phyloP scores from a whole-genome alignment of 495 filamentous ascomycete genomes.

The Talaromyces thailandensis region DNA sequence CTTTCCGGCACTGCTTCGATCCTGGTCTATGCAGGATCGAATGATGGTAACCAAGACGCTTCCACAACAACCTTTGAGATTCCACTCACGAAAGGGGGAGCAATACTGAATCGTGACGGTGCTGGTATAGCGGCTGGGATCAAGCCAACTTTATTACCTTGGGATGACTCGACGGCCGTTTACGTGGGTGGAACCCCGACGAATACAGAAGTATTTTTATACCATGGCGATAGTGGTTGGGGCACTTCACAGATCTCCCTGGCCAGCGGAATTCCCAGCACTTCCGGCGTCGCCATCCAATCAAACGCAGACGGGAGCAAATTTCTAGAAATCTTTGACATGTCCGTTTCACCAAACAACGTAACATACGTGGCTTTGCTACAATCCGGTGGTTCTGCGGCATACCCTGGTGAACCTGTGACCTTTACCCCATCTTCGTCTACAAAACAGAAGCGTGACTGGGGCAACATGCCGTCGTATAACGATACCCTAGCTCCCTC shows the following conservation, averaged over 20 bases:
- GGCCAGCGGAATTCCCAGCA: constrained; percentile 44
- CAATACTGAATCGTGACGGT: constrained; percentile 37
- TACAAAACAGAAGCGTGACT: neutral
- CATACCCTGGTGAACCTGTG: constrained; percentile 24
- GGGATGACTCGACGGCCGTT: constrained; percentile 61
- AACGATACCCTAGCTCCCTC: constrained; percentile 63
- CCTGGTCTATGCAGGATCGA: constrained; percentile 72
- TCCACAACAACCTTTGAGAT: constrained; percentile 75
- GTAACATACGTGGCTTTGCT: constrained; percentile 59
- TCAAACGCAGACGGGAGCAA: constrained; percentile 70
- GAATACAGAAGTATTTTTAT: constrained; percentile 65
- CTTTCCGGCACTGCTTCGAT: constrained; percentile 61
- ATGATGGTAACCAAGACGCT: constrained; percentile 38
- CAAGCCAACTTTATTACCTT: constrained; percentile 66
- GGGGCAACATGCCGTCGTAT: constrained; percentile 62
- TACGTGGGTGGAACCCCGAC: constrained; percentile 64
- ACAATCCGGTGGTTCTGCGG: constrained; percentile 31
- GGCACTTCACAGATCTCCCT: constrained; percentile 50
- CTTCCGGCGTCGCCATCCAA: constrained; percentile 55
- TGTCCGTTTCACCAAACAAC: constrained; percentile 65
- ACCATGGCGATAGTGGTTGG: constrained; percentile 50
- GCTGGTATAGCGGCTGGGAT: constrained; percentile 52
- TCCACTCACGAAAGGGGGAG: constrained; percentile 44
- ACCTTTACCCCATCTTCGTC: constrained; percentile 16
- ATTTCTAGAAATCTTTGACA: constrained; percentile 72